Percentiles rank a stretch among this genome's conserved stretches.
phyloP scores from a whole-genome alignment of 2,329 filamentous ascomycete genomes.

The Fusarium poae region DNA sequence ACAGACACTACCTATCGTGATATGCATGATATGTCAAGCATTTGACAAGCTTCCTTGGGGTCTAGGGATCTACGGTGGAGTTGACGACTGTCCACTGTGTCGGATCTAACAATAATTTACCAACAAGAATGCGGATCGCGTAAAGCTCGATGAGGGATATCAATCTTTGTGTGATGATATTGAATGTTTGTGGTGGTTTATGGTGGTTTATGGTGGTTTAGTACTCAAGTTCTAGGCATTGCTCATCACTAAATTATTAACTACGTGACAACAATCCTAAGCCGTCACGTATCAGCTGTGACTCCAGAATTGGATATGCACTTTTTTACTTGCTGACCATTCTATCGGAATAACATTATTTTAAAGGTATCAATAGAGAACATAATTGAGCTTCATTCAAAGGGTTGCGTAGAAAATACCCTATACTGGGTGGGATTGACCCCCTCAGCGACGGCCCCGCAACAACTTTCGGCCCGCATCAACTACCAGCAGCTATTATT shows the following conservation, averaged over 20 bases:
- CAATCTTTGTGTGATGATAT: fast-evolving
- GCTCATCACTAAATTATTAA: too few relatives aligned
- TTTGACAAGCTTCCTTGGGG: constrained; percentile 10
- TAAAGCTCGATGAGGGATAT: not conserved
- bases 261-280: not conserved
- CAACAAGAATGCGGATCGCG: not conserved
- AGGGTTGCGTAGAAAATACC: not conserved
- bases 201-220: fast-evolving
- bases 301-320: not conserved
- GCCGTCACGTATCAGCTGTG: too few relatives aligned
- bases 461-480: constrained; percentile 29
- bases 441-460: constrained; percentile 1
- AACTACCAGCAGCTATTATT: constrained; percentile 7
- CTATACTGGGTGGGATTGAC: not conserved
- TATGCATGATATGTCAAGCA: constrained; percentile 2
- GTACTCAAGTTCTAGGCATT: not conserved
- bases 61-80: constrained; percentile 1
- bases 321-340: too few relatives aligned
- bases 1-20: not conserved
- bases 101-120: not conserved
- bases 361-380: not conserved
- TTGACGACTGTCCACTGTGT: not conserved
- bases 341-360: not conserved
- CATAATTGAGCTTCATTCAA: not conserved
- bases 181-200: fast-evolving